Evolutionary conservation across 78 protist genomes (phyloP), one percentile per base, ranked within the genome.

Genomic region (Dictyostelium brefeldianum): DNA sequence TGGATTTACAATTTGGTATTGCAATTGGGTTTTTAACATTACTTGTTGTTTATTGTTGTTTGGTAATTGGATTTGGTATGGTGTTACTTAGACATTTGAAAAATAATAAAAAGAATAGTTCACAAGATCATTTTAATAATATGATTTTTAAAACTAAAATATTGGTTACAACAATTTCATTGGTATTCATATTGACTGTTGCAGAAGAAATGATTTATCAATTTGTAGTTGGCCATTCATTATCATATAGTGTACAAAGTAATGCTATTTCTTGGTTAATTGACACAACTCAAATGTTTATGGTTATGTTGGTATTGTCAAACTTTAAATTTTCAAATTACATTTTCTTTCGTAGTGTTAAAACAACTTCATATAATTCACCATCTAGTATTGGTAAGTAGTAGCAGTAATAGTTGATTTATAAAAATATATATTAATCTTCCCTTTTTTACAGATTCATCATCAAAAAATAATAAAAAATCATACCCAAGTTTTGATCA

Each of bases 61-160:
- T 31, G 25, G 27, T 80, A 7, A n/a, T 27, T 56, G 18, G 9
- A 3, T 56, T 56, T 80, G 85, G 85, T 12, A 25, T 43, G 41
- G 41, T 65, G 8, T 25, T 80, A 17, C 43, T 59, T 2, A 80
- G 22, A 22, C 7, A 18, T 22, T 59, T 80, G 9, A 64, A 80
- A 59, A 20, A 43, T 12, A 73, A 80, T 59, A 22, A 43, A 46
- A 80, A 80, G 22, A 56, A 80, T 18, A 48, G 47, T 25, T 15
- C 27, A 20, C 62, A 18, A 43, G 25, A 56, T 43, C 59, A 80
- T 22, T 80, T 22, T 59, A n/a, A 59, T 43, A n/a, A 59, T 7
- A 80, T 80, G 85, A 80, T 80, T 6, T 46, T 59, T n/a, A 80
- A 59, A 46, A 80, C 85, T 9, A 80, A 80, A 80, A 29, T 80